Base-by-base conservation (phyloP, 2,329 filamentous ascomycete genomes). In the Cytospora mali region DNA sequence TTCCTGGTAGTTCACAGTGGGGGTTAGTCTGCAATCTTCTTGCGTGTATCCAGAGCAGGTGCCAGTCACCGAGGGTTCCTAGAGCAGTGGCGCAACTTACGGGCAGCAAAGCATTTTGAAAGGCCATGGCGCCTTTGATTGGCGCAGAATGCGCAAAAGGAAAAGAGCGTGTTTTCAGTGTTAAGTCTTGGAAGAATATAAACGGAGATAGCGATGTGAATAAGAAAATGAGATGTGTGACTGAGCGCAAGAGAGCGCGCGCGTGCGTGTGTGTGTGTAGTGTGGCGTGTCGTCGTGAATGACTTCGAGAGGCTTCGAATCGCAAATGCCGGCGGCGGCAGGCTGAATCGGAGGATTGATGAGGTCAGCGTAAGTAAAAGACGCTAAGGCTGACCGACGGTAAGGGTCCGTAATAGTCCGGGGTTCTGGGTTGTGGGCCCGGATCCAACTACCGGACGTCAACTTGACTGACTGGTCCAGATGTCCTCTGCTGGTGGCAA, bases 1-100 rank as follows among this genome's bases (percentile, higher is more conserved):
- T 64, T 77, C 79, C 81, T 86, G 21, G n/a, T 13, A 23, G 14
- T n/a, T 9, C 10, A 21, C 35, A 16, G 13, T 21, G 9, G 33
- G n/a, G n/a, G 33, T 49, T 39, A 35, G 51, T 54, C 21, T 54
- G 33, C 21, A 42, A 27, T 16, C 23, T 9, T 27, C 21, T n/a
- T 9, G 7, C 21, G 35, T 33, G 25, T 35, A 21, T 35, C 35
- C 35, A 4, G n/a, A 35, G 42, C 14, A 9, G 50, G 39, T 50
- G 27, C 18, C 27, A 28, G 27, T n/a, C 23, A n/a, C 10, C 11
- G 18, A 23, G 28, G 28, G n/a, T 21, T 25, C n/a, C 33, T 2
- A 18, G 55, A 25, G 51, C 9, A 28, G 10, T 29, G 50, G 54
- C 21, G 39, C 18, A 29, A 62, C 64, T 58, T 25, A 64, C 64